Percentiles rank a stretch among this genome's conserved stretches.
Evolutionary conservation across 352 stramenopile species (phyloP).

Genomic region (Phytophthora chlamydospora): DNA sequence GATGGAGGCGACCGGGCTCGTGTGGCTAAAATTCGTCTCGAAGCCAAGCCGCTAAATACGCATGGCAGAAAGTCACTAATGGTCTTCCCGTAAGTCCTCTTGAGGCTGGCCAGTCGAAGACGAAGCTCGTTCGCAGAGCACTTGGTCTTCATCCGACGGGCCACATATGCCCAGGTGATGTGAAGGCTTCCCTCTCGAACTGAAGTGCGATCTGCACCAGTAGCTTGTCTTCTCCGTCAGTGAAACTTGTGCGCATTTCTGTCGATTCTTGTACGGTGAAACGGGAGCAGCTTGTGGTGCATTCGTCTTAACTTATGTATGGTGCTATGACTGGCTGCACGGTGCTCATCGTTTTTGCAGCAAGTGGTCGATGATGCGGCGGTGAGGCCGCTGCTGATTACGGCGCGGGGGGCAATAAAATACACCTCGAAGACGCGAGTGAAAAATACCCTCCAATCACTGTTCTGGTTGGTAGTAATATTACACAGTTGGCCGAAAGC

Average conservation of each 20-base stretch:
- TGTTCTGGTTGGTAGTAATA: conserved; percentile 8
- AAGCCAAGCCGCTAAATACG: background rate
- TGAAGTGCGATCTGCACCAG: background rate
- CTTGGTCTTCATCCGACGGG: conserved; percentile 27
- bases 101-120: conserved; percentile 20
- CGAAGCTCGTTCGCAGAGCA: conserved; percentile 12
- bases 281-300: too few relatives aligned
- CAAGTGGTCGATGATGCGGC: too few relatives aligned
- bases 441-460: background rate
- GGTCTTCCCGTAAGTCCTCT: conserved; percentile 15
- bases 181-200: conserved; percentile 2
- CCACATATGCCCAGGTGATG: conserved; percentile 19
- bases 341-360: too few relatives aligned
- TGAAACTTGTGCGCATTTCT: background rate
- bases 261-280: too few relatives aligned
- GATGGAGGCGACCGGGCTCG: background rate
- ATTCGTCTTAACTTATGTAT: too few relatives aligned
- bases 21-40: background rate
- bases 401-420: too few relatives aligned
- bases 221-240: background rate
- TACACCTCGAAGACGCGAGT: background rate
- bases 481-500: conserved; percentile 3
- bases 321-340: too few relatives aligned
- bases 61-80: conserved; percentile 7
- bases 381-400: too few relatives aligned